These are phyloP conservation scores for Phytophthora colocasiae DNA, from an alignment of 352 stramenopile genomes.

Conservation along the genomic window DNA sequence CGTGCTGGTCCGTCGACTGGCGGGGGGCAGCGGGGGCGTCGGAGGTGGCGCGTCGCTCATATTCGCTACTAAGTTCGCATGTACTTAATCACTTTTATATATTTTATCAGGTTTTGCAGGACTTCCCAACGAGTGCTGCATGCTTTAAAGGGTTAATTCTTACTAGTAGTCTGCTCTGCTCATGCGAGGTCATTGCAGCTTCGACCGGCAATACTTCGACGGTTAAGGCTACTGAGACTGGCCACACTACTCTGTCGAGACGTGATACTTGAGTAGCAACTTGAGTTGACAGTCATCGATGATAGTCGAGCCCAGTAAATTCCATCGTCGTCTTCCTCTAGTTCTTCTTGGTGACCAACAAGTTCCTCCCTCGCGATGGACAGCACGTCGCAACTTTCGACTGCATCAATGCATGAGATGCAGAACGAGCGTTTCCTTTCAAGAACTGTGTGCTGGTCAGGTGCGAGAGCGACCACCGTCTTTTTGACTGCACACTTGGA, in stretches of 20 bases:
- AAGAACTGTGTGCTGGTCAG: slow-evolving; percentile 43
- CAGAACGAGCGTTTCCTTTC: slow-evolving; percentile 46
- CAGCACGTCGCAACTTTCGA: slow-evolving; percentile 36
- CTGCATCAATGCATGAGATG: slow-evolving; percentile 32
- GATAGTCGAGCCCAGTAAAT: slow-evolving; percentile 34
- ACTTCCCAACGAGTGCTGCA: slow-evolving; percentile 28
- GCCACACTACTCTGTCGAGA: slow-evolving; percentile 37
- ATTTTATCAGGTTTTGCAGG: slow-evolving; percentile 7
- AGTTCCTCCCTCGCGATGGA: slow-evolving; percentile 44
- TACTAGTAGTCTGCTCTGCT: slow-evolving; percentile 2
- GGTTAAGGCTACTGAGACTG: slow-evolving; percentile 31
- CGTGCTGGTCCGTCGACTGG: slow-evolving; percentile 17
- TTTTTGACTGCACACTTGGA: slow-evolving; percentile 48
- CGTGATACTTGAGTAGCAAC: slow-evolving; percentile 32
- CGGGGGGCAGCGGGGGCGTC: slow-evolving; percentile 31
- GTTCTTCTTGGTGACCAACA: slow-evolving; percentile 27
- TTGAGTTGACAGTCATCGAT: slow-evolving; percentile 35
- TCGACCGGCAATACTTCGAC: slow-evolving; percentile 22
- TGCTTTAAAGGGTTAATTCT: background rate
- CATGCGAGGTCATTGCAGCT: slow-evolving; percentile 22
- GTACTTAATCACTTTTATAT: slow-evolving; percentile 1
- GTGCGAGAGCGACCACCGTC: slow-evolving; percentile 43
- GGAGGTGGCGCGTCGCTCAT: slow-evolving; percentile 35
- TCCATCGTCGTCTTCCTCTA: slow-evolving; percentile 23
- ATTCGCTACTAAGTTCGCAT: too few species aligned